These are phyloP conservation scores for Aspergillus novoparasiticus DNA, from an alignment of 2,329 filamentous ascomycete genomes.

Conservation along the genomic window DNA sequence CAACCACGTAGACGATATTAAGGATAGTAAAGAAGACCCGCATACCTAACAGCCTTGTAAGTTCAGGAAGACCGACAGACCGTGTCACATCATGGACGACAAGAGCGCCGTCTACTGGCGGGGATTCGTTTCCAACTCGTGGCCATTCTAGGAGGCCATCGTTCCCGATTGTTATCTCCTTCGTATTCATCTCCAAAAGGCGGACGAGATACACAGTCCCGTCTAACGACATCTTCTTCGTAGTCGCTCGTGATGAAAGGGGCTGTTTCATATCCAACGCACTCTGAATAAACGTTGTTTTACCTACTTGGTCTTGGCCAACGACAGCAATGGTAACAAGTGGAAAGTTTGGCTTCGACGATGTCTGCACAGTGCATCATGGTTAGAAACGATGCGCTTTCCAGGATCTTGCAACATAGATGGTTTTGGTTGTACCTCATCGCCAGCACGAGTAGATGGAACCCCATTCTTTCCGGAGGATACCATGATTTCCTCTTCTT, in stretches of 20 bases:
- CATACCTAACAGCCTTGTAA: constrained; percentile 80
- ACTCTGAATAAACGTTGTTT: constrained; percentile 61
- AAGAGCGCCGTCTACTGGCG: constrained; percentile 80
- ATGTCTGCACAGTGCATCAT: constrained; percentile 21
- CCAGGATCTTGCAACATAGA: background rate
- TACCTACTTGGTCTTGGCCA: constrained; percentile 57
- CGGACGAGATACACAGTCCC: constrained; percentile 59
- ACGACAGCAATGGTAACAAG: constrained; percentile 63
- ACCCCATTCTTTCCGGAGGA: constrained; percentile 19
- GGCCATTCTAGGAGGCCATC: constrained; percentile 55
- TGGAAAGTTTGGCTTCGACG: constrained; percentile 41
- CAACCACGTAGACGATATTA: background rate
- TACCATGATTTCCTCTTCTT: constrained; percentile 32
- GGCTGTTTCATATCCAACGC: constrained; percentile 56
- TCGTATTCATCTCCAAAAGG: constrained; percentile 58
- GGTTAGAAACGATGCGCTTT: constrained; percentile 12
- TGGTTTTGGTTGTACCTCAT: constrained; percentile 30
- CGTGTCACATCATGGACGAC: constrained; percentile 87
- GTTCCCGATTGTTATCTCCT: constrained; percentile 54
- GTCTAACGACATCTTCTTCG: constrained; percentile 60
- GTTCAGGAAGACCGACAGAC: constrained; percentile 70
- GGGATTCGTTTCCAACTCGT: constrained; percentile 60
- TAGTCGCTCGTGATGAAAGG: constrained; percentile 43
- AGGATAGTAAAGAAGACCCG: constrained; percentile 26
- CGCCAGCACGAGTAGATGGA: constrained; percentile 16